phyloP scores from a whole-genome alignment of 305 asterid genomes.

The Euphrasia arctica region DNA sequence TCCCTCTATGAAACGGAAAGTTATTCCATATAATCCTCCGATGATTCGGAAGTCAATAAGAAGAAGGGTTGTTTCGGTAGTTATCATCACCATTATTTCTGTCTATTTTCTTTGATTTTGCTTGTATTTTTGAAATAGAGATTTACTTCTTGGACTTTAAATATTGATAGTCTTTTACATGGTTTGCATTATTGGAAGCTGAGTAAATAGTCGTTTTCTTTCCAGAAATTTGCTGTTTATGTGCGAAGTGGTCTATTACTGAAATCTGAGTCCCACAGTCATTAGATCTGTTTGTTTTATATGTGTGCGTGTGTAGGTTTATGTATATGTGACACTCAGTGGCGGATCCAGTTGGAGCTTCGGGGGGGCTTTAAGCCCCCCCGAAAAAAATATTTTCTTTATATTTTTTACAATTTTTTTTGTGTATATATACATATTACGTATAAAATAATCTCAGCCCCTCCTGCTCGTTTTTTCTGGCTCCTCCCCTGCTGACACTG shows the following conservation, averaged over 20 bases:
- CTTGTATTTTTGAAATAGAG: not conserved
- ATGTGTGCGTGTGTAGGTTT: not conserved
- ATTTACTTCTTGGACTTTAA: not conserved
- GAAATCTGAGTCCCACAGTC: not conserved
- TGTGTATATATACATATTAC: no score
- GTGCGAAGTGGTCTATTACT: not conserved
- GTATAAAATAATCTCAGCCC: no score
- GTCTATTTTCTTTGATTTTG: not conserved
- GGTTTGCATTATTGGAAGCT: slow-evolving; percentile 4
- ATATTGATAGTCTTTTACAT: not conserved
- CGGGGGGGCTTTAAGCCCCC: no score
- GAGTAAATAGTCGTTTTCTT: slow-evolving; percentile 1
- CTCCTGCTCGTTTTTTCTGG: no score
- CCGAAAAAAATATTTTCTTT: no score
- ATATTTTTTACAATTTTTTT: no score
- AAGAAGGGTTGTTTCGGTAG: not conserved
- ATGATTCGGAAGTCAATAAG: not conserved
- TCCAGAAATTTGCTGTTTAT: not conserved
- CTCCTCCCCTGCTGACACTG: no score
- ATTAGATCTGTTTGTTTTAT: not conserved
- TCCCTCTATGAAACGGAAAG: slow-evolving; percentile 2
- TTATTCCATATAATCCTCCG: not conserved
- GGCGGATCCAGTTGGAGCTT: no score
- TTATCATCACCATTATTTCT: slow-evolving; percentile 1
- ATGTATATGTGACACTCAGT: not conserved